phyloP scores from a whole-genome alignment of 139 green algal genomes.

The Ulvella scutata region DNA sequence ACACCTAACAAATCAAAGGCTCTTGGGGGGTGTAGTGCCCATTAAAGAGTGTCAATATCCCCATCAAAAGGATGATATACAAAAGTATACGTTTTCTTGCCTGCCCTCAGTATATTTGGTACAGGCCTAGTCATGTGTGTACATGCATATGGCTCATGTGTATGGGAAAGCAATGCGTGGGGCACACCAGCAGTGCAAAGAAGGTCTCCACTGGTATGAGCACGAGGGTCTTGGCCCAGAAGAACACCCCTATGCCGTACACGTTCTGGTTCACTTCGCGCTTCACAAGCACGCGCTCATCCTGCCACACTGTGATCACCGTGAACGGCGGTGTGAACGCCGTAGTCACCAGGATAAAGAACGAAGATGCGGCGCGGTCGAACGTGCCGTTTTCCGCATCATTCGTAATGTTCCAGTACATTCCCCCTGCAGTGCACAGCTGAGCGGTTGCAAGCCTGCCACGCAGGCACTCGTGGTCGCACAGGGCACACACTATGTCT shows the following conservation, averaged over 20 bases:
- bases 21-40: no score
- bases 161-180: no score
- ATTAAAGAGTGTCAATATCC: no score
- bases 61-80: no score
- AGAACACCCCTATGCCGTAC: conserved; percentile 18
- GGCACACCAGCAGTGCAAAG: conserved; percentile 6
- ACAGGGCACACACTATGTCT: neutral
- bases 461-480: neutral
- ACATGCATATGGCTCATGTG: no score
- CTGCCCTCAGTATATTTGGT: no score
- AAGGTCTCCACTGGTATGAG: conserved; percentile 15
- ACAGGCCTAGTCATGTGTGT: no score
- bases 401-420: conserved; percentile 8
- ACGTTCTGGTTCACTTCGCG: conserved; percentile 14
- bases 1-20: no score
- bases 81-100: no score
- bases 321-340: conserved; percentile 34
- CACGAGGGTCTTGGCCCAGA: conserved; percentile 15
- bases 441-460: neutral
- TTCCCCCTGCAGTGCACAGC: conserved; percentile 4
- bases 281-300: conserved; percentile 27
- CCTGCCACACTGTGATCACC: conserved; percentile 29
- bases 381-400: conserved; percentile 1
- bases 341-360: conserved; percentile 6
- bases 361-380: conserved; percentile 11